phyloP scores from a whole-genome alignment of 2,329 filamentous ascomycete species.

The Epichloe coenophiala region DNA sequence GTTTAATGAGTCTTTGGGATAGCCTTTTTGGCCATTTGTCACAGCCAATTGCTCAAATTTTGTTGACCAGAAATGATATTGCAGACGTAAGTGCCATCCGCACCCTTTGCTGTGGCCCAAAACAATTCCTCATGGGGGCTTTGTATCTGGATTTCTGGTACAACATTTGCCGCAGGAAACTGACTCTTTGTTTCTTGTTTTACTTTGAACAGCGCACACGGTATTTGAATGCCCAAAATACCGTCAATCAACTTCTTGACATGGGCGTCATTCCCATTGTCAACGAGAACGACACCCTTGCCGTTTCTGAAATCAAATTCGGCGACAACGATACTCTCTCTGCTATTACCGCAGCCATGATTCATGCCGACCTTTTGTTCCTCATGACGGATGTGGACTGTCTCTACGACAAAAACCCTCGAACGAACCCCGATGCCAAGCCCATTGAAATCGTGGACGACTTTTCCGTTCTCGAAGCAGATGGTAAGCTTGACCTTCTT shows the following conservation, averaged over 20 bases:
- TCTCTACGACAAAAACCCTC: conserved; percentile 90
- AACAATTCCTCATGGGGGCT: background rate
- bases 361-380: conserved; percentile 91
- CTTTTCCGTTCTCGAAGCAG: conserved; percentile 67
- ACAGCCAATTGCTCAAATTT: conserved; percentile 87
- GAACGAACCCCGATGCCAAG: conserved; percentile 69
- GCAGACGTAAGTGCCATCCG: conserved; percentile 52
- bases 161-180: background rate
- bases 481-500: conserved; percentile 37
- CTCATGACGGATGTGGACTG: conserved; percentile 99
- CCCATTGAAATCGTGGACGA: conserved; percentile 90
- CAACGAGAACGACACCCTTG: conserved; percentile 95
- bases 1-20: conserved; percentile 92
- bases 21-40: conserved; percentile 75
- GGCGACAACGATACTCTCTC: conserved; percentile 97
- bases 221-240: conserved; percentile 95
- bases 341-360: conserved; percentile 93
- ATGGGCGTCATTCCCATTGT: conserved; percentile 98
- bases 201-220: conserved; percentile 52
- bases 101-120: too few species aligned
- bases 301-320: conserved; percentile 97
- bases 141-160: background rate
- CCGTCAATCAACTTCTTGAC: conserved; percentile 74
- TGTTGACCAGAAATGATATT: conserved; percentile 91
- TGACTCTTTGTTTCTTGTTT: background rate